These are phyloP conservation scores for Trichoderma aggressivum DNA, from an alignment of 2,329 filamentous ascomycete genomes.

Conservation along the genomic window DNA sequence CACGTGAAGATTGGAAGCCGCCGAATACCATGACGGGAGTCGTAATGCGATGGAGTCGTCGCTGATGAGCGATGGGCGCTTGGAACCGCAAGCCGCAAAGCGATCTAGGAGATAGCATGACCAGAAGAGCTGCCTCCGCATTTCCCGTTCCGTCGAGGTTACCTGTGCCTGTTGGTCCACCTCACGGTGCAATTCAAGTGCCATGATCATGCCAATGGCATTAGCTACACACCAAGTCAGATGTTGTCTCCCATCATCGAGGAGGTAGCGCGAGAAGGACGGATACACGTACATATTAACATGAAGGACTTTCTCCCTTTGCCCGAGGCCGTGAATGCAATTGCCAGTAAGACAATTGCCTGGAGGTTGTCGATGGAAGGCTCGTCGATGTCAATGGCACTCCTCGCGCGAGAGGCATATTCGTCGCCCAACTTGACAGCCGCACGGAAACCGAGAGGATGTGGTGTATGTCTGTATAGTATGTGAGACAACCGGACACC, in stretches of 20 bases:
- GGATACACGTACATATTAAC: conserved; percentile 62
- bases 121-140: conserved; percentile 80
- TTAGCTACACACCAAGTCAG: conserved; percentile 11
- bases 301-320: conserved; percentile 84
- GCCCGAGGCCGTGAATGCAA: conserved; percentile 72
- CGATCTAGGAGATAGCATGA: conserved; percentile 82
- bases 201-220: conserved; percentile 73
- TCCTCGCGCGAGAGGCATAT: conserved; percentile 66
- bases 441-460: conserved; percentile 64
- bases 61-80: conserved; percentile 72
- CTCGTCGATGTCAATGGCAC: conserved; percentile 73
- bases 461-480: conserved; percentile 57
- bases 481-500: not conserved
- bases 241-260: not conserved
- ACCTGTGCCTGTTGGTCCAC: conserved; percentile 60
- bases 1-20: conserved; percentile 56
- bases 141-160: conserved; percentile 68
- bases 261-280: not conserved
- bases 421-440: conserved; percentile 68
- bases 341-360: conserved; percentile 69
- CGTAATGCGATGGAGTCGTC: conserved; percentile 74
- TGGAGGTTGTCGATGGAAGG: conserved; percentile 77
- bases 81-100: conserved; percentile 78
- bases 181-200: conserved; percentile 77
- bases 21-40: conserved; percentile 70